Evolutionary conservation across 805 yeast species (phyloP), one percentile per base, ranked within the genome.

Genomic region (Zygotorulaspora danielsina): DNA sequence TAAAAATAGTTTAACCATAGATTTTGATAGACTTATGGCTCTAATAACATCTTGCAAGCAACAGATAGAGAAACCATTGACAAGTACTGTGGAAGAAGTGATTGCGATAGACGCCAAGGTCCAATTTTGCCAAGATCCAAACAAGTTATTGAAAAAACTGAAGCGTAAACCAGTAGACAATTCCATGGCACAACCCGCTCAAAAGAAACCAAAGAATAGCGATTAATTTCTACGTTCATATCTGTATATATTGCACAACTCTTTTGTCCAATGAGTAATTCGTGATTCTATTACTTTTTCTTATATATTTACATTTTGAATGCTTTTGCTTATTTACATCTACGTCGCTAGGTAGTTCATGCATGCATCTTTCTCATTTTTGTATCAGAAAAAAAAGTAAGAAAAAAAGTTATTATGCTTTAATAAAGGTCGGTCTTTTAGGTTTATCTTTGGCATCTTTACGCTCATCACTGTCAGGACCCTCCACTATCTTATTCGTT

Each of bases 401-500:
- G 24, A 21, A 8, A 21, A 21, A 21, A 21, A 21, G 10, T 21
- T 21, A 8, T 24, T 34, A 54, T 24, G 63, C 65, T 15, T 57
- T 55, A 25, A 60, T 55, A 20, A 58, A 44, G 18, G 59, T 53
- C 9, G 64, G 63, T 21, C 55, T 49, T 38, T 57, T 54, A 15
- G 62, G 50, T 29, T 59, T 59, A 29, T 51, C 55, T 15, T 49
- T 55, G 5, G 64, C 67, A 30, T 62, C 69, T 41, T 60, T 67
- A 40, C 75, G 61, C 36, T 64, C 73, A 48, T 70, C 73, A 45
- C 69, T 66, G 13, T 66, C 72, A 1, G 75, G 71, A 2, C 72
- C 67, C 38, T 79, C 81, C 26, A 83, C 77, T 10, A 90, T 83
- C 11, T 86, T 84, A 56, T 88, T 89, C 21, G 90, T 74, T 15